These are phyloP conservation scores for Epichloe amarillans DNA, from an alignment of 2,329 filamentous ascomycete genomes.

Conservation along the genomic window DNA sequence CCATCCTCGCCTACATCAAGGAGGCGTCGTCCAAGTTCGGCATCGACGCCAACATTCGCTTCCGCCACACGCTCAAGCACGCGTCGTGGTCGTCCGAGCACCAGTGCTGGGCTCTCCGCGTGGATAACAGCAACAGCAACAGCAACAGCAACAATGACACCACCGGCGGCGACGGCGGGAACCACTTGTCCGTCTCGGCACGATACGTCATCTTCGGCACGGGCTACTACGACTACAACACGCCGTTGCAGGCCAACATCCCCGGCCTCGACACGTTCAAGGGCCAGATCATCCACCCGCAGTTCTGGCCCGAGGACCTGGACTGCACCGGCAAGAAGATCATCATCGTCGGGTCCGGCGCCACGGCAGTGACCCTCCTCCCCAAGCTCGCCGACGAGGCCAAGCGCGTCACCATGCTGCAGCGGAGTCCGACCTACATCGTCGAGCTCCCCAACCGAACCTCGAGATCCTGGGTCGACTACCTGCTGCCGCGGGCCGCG, in stretches of 20 bases:
- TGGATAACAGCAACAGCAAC: slow-evolving; percentile 17
- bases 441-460: slow-evolving; percentile 30
- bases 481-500: slow-evolving; percentile 23
- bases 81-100: slow-evolving; percentile 27
- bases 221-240: slow-evolving; percentile 58
- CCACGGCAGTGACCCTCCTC: slow-evolving; percentile 62
- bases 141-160: slow-evolving; percentile 5
- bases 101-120: slow-evolving; percentile 31
- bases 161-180: no score
- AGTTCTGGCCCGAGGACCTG: slow-evolving; percentile 58
- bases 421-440: slow-evolving; percentile 64
- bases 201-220: slow-evolving; percentile 34
- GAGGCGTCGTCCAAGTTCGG: slow-evolving; percentile 31
- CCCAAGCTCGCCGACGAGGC: slow-evolving; percentile 53
- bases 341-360: slow-evolving; percentile 60
- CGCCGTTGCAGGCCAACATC: slow-evolving; percentile 44
- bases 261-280: slow-evolving; percentile 52
- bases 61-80: slow-evolving; percentile 33
- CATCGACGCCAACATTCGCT: slow-evolving; percentile 29
- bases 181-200: slow-evolving; percentile 16
- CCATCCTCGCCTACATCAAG: slow-evolving; percentile 37
- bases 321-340: slow-evolving; percentile 52
- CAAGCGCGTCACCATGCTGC: slow-evolving; percentile 57
- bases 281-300: slow-evolving; percentile 51
- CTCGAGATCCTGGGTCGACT: slow-evolving; percentile 19